Base-by-base conservation (phyloP, 2,329 filamentous ascomycete genomes). In the Xylaria sp. region DNA sequence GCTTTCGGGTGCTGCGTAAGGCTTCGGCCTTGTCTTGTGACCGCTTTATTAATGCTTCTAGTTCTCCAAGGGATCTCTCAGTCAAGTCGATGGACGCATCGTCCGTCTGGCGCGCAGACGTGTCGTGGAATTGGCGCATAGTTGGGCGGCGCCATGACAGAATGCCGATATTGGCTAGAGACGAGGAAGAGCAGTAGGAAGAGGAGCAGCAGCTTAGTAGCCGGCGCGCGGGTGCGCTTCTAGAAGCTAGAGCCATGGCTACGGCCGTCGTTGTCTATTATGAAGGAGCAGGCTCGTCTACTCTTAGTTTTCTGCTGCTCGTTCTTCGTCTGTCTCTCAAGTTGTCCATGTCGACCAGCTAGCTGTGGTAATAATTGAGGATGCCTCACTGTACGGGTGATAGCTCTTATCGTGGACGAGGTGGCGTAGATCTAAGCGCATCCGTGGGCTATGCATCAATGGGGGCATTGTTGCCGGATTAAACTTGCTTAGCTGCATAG, bases 41-140 rank as follows among this genome's bases (percentile, higher is more conserved):
- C 28, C 28, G 2, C 10, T 2, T 1, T 37, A 10, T 10, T 2
- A 37, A 8, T 37, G 34, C 34, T 37, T 37, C 34, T 37, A 10
- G 1, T 9, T 37, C 34, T 1, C 78, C 76, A 37, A 79, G 71
- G 10, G 80, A 76, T 25, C 72, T 72, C 64, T 82, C 81, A 0
- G 76, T 79, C 28, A 82, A 72, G 6, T 79, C 80, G 20, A 76
- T 75, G 65, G 82, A 82, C 6, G 82, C 80, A 15, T 80, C 80
- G 51, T 82, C 80, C 0, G 80, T 82, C 28, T 46, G 67, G 9
- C 74, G 75, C 44, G 51, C 57, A 5, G 72, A 37, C 15, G 77
- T 77, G 25, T 66, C 62, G 23, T 75, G 75, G 7, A 81, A 65
- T 44, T 69, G 61, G 66, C 78, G 69, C 25, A 51, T 48, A 23